Base-by-base conservation (phyloP, 805 yeast genomes). In the Ogataea trehalophila region DNA sequence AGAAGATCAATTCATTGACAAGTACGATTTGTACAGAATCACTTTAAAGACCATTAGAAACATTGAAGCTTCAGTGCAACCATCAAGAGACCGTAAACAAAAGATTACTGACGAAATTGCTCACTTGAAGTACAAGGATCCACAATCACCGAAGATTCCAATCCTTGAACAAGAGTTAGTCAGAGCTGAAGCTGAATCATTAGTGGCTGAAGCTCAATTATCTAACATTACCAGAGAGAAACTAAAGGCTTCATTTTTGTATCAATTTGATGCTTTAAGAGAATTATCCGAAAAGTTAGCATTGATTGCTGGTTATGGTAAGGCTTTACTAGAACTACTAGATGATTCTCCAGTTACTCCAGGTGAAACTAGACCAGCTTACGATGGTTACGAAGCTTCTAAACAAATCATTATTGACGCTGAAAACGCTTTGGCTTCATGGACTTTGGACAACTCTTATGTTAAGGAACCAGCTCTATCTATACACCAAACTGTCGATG, bases 271-370 rank as follows among this genome's bases (percentile, higher is more conserved):
- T 69, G 87, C 97, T 49, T 76, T 86, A 56, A 87, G 96, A 71
- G 99, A 92, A 76, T 84, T 85, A 70, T 81, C 96, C 61, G 98
- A 94, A 79, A 94, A 94, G 77, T 79, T 87, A 60, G 98, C 98
- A 45, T 77, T 94, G 61, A 92, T 92, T 74, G 97, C 98, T 61
- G 97, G 97, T 66, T 94, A 94, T 79, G 98, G 98, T 75, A 92
- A 92, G 79, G 97, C 97, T 40, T 75, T 92, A 58, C 79, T 94
- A 66, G 98, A 94, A 78, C 82, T 92, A 66, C 80, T 92, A 68
- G 98, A 92, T 69, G 98, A 92, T 72, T 74, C 94, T 57, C 96
- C 98, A 55, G 97, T 94, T 56, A 92, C 97, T 58, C 99, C 99
- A 55, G 99, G 99, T 77, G 98, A 92, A 79, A 85, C 96, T 57